Percentiles rank a stretch among this genome's conserved stretches.
Evolutionary conservation across 2,329 filamentous ascomycete genomes (phyloP).

Genomic region (Neopestalotiopsis sp.): DNA sequence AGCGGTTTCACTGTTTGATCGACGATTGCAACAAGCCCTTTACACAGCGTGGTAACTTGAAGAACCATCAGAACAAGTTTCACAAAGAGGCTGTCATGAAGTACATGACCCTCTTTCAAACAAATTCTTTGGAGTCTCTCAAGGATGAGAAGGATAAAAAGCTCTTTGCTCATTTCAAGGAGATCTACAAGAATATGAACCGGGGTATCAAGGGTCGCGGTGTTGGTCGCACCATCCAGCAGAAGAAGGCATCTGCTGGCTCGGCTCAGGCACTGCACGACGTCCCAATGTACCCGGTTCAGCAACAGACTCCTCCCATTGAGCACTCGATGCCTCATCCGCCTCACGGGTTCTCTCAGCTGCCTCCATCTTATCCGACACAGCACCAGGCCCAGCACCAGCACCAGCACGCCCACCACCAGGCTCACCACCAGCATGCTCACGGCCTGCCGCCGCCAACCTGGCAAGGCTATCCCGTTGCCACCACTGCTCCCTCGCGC

Average conservation of each 20-base stretch:
- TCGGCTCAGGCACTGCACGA: neutral
- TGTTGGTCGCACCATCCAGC: conserved; percentile 73
- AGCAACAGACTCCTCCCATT: conserved; percentile 24
- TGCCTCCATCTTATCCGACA: conserved; percentile 37
- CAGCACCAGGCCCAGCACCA: conserved; percentile 11
- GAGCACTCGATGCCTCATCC: conserved; percentile 29
- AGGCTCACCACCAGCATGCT: conserved; percentile 26
- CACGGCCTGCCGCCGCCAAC: neutral
- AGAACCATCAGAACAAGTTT: conserved; percentile 90
- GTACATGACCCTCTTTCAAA: conserved; percentile 72
- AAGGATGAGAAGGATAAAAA: conserved; percentile 75
- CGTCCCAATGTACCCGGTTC: conserved; percentile 24
- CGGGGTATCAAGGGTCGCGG: conserved; percentile 97
- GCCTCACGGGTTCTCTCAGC: conserved; percentile 35
- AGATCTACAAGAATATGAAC: conserved; percentile 97
- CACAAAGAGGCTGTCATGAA: conserved; percentile 76
- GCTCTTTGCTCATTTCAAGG: conserved; percentile 58
- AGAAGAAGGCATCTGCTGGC: neutral
- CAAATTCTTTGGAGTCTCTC: conserved; percentile 66
- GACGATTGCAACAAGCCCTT: conserved; percentile 88
- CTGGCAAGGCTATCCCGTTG: conserved; percentile 7
- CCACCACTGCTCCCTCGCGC: neutral
- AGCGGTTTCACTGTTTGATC: conserved; percentile 81
- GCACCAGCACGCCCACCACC: conserved; percentile 27
- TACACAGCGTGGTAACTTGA: conserved; percentile 89